A percentile compares a stretch with the other conserved stretches of the same genome.
Evolutionary conservation across 345 rosid species (phyloP).

Genomic region (Syzygium jambos): DNA sequence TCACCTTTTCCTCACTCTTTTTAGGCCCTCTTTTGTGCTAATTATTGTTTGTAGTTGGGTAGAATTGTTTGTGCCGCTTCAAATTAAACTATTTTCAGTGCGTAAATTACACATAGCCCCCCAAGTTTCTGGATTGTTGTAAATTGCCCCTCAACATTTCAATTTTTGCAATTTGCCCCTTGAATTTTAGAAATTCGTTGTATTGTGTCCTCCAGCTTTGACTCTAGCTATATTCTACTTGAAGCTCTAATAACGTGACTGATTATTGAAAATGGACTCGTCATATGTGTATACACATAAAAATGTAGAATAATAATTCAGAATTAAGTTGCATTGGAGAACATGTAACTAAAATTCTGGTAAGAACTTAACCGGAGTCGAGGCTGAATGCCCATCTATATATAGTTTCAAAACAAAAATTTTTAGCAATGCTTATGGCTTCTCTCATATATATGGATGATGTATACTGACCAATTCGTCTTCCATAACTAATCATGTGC

Average conservation of each 20-base stretch:
- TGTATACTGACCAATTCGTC: not conserved
- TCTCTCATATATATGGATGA: not conserved
- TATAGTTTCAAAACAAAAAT: not conserved
- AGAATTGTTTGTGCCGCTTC: not conserved
- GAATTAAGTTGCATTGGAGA: not conserved
- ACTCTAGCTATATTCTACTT: not conserved
- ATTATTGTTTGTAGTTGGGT: not conserved
- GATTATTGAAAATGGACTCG: not conserved
- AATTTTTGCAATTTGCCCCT: not conserved
- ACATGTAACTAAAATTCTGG: not conserved
- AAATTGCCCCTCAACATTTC: not conserved
- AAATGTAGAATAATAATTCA: not conserved
- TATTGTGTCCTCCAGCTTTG: not conserved
- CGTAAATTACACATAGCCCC: not conserved
- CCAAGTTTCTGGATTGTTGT: not conserved
- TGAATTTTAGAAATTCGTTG: not conserved
- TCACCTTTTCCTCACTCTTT: not conserved
- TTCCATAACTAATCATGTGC: not conserved
- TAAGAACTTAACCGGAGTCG: not conserved
- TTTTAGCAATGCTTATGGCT: not conserved
- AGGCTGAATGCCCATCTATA: not conserved
- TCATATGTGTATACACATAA: not conserved
- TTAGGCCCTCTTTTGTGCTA: not conserved
- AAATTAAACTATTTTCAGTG: not conserved
- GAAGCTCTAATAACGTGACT: not conserved